phyloP scores from a whole-genome alignment of 2,329 filamentous ascomycete genomes.

The Fusarium proliferatum region DNA sequence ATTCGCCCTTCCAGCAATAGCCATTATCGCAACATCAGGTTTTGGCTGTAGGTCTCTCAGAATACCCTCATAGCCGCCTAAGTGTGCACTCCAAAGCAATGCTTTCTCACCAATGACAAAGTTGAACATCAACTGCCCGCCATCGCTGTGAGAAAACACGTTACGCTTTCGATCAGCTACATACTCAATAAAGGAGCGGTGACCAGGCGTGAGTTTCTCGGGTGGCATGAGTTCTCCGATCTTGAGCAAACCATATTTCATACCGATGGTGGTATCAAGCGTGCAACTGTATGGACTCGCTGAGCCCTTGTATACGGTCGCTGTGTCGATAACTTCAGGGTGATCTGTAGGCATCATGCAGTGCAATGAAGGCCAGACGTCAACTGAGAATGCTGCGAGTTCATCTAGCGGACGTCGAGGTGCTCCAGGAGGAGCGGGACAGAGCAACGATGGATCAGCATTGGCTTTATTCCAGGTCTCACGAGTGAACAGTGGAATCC shows the following conservation, averaged over 20 bases:
- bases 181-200: not conserved
- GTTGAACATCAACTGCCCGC: not conserved
- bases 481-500: not conserved
- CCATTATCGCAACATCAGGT: not conserved
- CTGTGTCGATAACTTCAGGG: not conserved
- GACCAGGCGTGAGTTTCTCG: not conserved
- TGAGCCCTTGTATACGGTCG: not conserved
- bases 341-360: not conserved
- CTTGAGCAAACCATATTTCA: not conserved
- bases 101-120: not conserved
- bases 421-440: not conserved
- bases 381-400: not conserved
- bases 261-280: not conserved
- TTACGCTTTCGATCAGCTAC: not conserved
- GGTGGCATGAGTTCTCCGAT: not conserved
- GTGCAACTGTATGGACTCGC: not conserved
- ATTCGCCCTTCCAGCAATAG: not conserved
- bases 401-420: not conserved
- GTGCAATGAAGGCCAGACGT: not conserved
- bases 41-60: not conserved
- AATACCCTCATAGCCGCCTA: not conserved
- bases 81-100: not conserved
- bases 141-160: not conserved
- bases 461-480: not conserved
- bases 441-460: not conserved